phyloP scores from a whole-genome alignment of 495 filamentous ascomycete genomes.

The Podospora sp. region DNA sequence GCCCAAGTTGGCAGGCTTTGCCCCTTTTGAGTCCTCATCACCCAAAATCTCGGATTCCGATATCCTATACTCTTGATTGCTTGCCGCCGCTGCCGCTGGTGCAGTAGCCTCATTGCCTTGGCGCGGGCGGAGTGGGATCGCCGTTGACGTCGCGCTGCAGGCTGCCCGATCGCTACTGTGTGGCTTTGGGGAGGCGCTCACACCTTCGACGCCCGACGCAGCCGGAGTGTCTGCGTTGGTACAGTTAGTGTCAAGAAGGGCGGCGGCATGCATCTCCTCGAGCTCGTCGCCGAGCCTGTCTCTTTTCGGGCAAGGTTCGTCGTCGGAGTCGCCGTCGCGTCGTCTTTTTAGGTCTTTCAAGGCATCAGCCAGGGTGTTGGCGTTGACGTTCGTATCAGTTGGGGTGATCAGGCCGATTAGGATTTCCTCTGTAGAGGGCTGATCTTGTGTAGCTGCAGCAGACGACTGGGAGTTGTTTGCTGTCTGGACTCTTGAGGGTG shows the following conservation, averaged over 20 bases:
- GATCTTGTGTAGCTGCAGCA: constrained; percentile 23
- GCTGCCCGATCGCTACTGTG: neutral
- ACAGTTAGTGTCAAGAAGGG: neutral
- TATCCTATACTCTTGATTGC: neutral
- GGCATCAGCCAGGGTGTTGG: constrained; percentile 4
- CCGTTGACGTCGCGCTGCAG: neutral
- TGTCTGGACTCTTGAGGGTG: constrained; percentile 18
- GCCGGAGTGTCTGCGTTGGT: neutral
- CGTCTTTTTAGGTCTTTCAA: constrained; percentile 30
- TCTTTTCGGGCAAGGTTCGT: constrained; percentile 33
- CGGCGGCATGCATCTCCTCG: constrained; percentile 19
- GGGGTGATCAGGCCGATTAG: constrained; percentile 31
- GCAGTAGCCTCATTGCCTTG: constrained; percentile 3
- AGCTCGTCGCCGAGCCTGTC: constrained; percentile 36
- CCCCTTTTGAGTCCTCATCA: neutral
- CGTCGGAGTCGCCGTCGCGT: constrained; percentile 24
- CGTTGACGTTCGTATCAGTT: constrained; percentile 14
- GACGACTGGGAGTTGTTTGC: constrained; percentile 26
- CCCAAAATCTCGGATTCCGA: neutral
- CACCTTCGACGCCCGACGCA: neutral
- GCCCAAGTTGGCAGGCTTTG: neutral
- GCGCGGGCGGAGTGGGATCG: constrained; percentile 12
- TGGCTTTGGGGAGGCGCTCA: neutral
- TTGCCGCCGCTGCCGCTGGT: constrained; percentile 7
- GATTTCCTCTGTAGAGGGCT: constrained; percentile 25